These are phyloP conservation scores for Penicillium glabrum DNA, from an alignment of 2,329 filamentous ascomycete genomes.

Conservation along the genomic window DNA sequence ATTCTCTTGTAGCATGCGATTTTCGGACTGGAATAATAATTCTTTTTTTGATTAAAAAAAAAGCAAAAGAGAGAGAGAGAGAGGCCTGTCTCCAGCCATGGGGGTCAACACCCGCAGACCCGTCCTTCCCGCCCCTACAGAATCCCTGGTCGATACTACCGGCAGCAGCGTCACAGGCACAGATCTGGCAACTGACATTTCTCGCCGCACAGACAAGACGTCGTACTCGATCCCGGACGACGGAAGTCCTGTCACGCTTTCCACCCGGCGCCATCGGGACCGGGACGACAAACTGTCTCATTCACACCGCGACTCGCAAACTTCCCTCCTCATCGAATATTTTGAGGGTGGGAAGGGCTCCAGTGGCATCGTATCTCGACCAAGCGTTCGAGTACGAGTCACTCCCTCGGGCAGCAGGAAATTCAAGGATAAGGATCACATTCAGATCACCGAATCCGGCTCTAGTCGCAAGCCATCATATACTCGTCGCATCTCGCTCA, in stretches of 20 bases:
- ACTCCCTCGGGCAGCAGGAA: conserved; percentile 70
- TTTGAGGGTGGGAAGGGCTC: conserved; percentile 74
- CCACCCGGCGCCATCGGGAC: conserved; percentile 60
- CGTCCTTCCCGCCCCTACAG: conserved; percentile 51
- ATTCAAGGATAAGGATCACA: conserved; percentile 62
- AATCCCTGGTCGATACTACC: conserved; percentile 49
- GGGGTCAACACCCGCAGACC: conserved; percentile 50
- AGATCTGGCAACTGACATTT: conserved; percentile 52
- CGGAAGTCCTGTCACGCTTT: conserved; percentile 82
- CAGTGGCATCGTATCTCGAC: conserved; percentile 63
- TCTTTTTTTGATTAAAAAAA: conserved; percentile 9
- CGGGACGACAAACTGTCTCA: conserved; percentile 60
- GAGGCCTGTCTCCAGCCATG: conserved; percentile 38
- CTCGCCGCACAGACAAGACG: conserved; percentile 51
- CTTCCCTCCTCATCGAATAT: conserved; percentile 90
- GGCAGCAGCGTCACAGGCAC: conserved; percentile 45
- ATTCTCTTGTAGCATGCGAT: conserved; percentile 35
- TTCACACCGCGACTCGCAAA: conserved; percentile 68
- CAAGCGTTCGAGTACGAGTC: conserved; percentile 77
- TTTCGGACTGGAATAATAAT: conserved; percentile 28
- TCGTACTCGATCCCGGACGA: conserved; percentile 53
- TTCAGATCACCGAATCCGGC: conserved; percentile 82
- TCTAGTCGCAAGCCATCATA: conserved; percentile 70
- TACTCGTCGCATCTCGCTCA: conserved; percentile 66
- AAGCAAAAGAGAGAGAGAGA: not conserved